Evolutionary conservation across 352 stramenopile genomes (phyloP).

Genomic region (Phytopythium mirpurense): DNA sequence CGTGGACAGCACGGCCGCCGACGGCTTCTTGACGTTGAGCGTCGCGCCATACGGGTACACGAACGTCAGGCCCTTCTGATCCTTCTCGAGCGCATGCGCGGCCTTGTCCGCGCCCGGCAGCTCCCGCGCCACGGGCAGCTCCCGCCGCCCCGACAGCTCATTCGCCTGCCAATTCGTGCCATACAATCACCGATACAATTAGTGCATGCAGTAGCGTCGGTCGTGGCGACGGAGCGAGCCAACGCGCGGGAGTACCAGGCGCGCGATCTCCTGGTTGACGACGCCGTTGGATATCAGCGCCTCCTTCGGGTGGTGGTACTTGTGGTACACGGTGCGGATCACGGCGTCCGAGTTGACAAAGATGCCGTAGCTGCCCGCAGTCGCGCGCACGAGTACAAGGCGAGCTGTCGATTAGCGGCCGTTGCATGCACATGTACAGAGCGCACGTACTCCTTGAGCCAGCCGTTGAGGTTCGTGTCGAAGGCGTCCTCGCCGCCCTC

Average conservation of each 20-base stretch:
- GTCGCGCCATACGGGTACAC: slow-evolving; percentile 95
- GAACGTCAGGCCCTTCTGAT: slow-evolving; percentile 89
- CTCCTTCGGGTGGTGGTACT: slow-evolving; percentile 97
- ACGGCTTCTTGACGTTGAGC: slow-evolving; percentile 90
- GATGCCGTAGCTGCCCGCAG: slow-evolving; percentile 65
- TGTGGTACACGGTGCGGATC: slow-evolving; percentile 93
- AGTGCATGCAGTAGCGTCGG: not conserved
- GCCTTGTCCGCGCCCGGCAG: slow-evolving; percentile 31
- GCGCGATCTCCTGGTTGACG: slow-evolving; percentile 90
- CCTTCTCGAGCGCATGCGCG: slow-evolving; percentile 54
- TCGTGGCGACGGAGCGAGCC: no score
- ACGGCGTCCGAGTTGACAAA: slow-evolving; percentile 86
- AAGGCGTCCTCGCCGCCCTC: slow-evolving; percentile 89
- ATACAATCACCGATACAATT: not conserved
- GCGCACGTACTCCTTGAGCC: slow-evolving; percentile 86
- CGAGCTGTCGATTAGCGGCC: not conserved
- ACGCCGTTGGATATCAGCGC: slow-evolving; percentile 93
- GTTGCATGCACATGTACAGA: not conserved
- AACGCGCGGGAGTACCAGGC: slow-evolving; percentile 26
- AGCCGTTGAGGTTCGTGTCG: slow-evolving; percentile 94
- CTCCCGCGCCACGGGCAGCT: slow-evolving; percentile 31
- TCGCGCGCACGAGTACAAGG: not conserved
- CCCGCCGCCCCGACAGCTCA: slow-evolving; percentile 64
- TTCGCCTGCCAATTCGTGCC: slow-evolving; percentile 23
- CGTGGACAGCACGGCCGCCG: slow-evolving; percentile 81